These are phyloP conservation scores for Diphasiastrum complanatum DNA, from an alignment of 83 land plant species.

Conservation along the genomic window DNA sequence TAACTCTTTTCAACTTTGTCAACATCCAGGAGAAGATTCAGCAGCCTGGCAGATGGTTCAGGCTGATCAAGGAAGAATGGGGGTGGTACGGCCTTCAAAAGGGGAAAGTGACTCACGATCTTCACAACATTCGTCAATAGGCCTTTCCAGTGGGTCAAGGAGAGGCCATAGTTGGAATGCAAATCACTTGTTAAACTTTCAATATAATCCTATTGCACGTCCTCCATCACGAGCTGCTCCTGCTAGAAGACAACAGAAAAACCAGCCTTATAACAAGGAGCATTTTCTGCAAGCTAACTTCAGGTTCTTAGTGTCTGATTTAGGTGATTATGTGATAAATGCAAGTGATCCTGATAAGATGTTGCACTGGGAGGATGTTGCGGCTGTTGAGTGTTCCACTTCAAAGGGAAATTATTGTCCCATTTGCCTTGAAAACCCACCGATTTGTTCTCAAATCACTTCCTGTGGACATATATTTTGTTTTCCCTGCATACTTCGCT, in stretches of 20 bases:
- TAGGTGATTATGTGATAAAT: slow-evolving; percentile 50
- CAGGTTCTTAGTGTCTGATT: slow-evolving; percentile 75
- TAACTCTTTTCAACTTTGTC: too few relatives aligned
- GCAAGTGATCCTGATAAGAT: slow-evolving; percentile 86
- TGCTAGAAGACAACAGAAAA: slow-evolving; percentile 42
- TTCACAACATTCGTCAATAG: too few relatives aligned
- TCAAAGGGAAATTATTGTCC: slow-evolving; percentile 74
- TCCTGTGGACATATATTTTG: slow-evolving; percentile 95
- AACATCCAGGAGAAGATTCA: too few relatives aligned
- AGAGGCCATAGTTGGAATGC: slow-evolving; percentile 58
- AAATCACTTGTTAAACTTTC: slow-evolving; percentile 83
- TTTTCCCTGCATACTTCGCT: slow-evolving; percentile 78
- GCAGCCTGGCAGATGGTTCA: too few relatives aligned
- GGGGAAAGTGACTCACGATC: too few relatives aligned
- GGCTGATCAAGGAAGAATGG: too few relatives aligned
- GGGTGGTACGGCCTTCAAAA: too few relatives aligned
- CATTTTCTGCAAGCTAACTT: slow-evolving; percentile 92
- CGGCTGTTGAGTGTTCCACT: slow-evolving; percentile 68
- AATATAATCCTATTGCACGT: slow-evolving; percentile 65
- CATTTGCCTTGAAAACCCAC: slow-evolving; percentile 80
- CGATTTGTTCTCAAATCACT: slow-evolving; percentile 89
- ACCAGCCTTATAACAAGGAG: slow-evolving; percentile 84
- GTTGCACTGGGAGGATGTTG: slow-evolving; percentile 89
- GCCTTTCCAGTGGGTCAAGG: slow-evolving; percentile 38
- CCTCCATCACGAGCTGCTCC: slow-evolving; percentile 59